A percentile compares a stretch with the other conserved stretches of the same genome.
These are phyloP conservation scores for Ustanciosporium gigantosporum DNA, from an alignment of 1,284 basidiomycete species.

Conservation along the genomic window DNA sequence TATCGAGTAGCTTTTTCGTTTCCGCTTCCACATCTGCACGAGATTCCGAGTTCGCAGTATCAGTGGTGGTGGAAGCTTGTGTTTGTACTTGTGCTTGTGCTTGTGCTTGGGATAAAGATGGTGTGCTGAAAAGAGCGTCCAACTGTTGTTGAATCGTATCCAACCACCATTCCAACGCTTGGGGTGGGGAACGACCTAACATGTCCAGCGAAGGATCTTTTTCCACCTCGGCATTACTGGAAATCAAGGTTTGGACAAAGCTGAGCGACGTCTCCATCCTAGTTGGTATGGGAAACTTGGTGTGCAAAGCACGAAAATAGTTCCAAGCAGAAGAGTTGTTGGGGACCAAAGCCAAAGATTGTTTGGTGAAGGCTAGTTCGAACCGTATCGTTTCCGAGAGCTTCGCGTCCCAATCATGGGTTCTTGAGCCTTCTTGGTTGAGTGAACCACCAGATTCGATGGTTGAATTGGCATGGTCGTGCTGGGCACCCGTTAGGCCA, in stretches of 20 bases:
- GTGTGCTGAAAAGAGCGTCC: too few relatives aligned
- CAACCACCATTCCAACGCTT: slow-evolving; percentile 53
- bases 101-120: not conserved
- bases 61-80: not conserved
- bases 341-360: slow-evolving; percentile 24
- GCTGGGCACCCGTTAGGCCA: slow-evolving; percentile 8
- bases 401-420: not conserved
- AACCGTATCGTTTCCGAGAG: slow-evolving; percentile 19
- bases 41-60: too few relatives aligned
- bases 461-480: not conserved
- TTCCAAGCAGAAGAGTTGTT: slow-evolving; percentile 56
- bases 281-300: not conserved
- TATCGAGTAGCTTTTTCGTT: not conserved
- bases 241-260: slow-evolving; percentile 15
- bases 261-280: not conserved
- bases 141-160: slow-evolving; percentile 19
- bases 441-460: too few relatives aligned
- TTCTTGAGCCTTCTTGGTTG: not conserved
- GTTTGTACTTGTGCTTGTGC: not conserved
- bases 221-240: slow-evolving; percentile 16
- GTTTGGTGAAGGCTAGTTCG: slow-evolving; percentile 36
- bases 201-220: slow-evolving; percentile 26
- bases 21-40: too few relatives aligned
- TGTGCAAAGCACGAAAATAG: slow-evolving; percentile 47
- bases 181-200: slow-evolving; percentile 13